A percentile compares a stretch with the other conserved stretches of the same genome.
Conservation (phyloP, 805 yeast species). For the Candida quercuum region DNA sequence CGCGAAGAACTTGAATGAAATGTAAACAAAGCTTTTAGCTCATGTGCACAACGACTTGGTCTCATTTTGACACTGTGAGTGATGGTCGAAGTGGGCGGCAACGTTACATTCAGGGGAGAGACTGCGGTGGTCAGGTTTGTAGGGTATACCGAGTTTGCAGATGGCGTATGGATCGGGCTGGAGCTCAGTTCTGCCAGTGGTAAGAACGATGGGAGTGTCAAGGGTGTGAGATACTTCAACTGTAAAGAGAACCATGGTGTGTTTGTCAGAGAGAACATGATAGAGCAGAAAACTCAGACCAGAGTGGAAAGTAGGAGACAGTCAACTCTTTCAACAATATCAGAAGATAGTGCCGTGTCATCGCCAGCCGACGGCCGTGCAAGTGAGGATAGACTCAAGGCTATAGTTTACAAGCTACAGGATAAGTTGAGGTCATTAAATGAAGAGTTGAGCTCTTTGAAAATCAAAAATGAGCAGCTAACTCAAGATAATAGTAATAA, state of each 20-base stretch:
- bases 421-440: conserved; percentile 34
- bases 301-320: conserved; percentile 1
- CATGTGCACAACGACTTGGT: too few species aligned
- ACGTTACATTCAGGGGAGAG: conserved; percentile 13
- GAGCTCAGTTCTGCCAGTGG: conserved; percentile 75
- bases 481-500: conserved; percentile 27
- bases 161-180: conserved; percentile 77
- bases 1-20: neutral
- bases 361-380: neutral
- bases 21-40: neutral
- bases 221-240: conserved; percentile 52
- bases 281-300: conserved; percentile 13
- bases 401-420: conserved; percentile 41
- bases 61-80: neutral
- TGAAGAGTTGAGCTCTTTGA: conserved; percentile 25
- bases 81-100: conserved; percentile 13
- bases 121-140: conserved; percentile 43
- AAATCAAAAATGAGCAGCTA: conserved; percentile 19
- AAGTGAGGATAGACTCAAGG: conserved; percentile 15
- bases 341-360: neutral
- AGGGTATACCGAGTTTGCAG: conserved; percentile 54
- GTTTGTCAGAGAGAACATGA: conserved; percentile 39
- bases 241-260: conserved; percentile 51
- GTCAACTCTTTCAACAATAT: neutral
- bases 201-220: conserved; percentile 72